phyloP scores from a whole-genome alignment of 495 filamentous ascomycete species.

The Evansstolkia leycettana region DNA sequence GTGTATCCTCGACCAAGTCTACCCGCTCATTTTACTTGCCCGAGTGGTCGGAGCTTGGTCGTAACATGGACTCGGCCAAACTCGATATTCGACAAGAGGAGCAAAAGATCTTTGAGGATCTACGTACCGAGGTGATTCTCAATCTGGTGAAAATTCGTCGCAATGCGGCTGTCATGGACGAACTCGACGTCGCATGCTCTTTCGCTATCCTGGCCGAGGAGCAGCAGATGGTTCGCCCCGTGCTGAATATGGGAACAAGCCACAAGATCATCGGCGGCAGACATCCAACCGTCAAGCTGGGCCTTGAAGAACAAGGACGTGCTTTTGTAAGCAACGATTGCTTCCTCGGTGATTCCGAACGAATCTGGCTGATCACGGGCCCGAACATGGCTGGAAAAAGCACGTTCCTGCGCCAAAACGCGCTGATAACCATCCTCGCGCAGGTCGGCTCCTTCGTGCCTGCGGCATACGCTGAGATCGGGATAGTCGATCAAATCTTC shows the following conservation, averaged over 20 bases:
- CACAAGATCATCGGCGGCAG: slow-evolving; percentile 71
- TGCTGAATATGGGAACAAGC: slow-evolving; percentile 42
- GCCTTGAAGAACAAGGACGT: slow-evolving; percentile 66
- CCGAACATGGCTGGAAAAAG: slow-evolving; percentile 99
- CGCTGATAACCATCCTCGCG: slow-evolving; percentile 82
- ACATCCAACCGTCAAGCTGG: slow-evolving; percentile 80
- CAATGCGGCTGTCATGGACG: slow-evolving; percentile 81
- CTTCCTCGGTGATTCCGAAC: slow-evolving; percentile 54
- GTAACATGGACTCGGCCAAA: slow-evolving; percentile 56
- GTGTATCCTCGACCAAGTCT: slow-evolving; percentile 64
- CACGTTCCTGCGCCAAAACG: slow-evolving; percentile 90
- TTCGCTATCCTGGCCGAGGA: slow-evolving; percentile 69
- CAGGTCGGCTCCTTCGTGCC: slow-evolving; percentile 90
- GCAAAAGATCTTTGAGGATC: slow-evolving; percentile 51
- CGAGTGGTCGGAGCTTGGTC: slow-evolving; percentile 72
- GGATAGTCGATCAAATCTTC: slow-evolving; percentile 86
- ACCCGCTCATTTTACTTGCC: slow-evolving; percentile 77
- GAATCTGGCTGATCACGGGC: slow-evolving; percentile 82
- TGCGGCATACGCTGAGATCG: slow-evolving; percentile 69
- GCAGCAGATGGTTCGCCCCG: slow-evolving; percentile 58
- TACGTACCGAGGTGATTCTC: slow-evolving; percentile 63
- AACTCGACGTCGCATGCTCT: slow-evolving; percentile 78
- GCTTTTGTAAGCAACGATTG: slow-evolving; percentile 83
- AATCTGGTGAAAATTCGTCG: slow-evolving; percentile 73
- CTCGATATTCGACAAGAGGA: slow-evolving; percentile 72